phyloP scores from a whole-genome alignment of 257 asterid genomes.

The Capsicum chinense region DNA sequence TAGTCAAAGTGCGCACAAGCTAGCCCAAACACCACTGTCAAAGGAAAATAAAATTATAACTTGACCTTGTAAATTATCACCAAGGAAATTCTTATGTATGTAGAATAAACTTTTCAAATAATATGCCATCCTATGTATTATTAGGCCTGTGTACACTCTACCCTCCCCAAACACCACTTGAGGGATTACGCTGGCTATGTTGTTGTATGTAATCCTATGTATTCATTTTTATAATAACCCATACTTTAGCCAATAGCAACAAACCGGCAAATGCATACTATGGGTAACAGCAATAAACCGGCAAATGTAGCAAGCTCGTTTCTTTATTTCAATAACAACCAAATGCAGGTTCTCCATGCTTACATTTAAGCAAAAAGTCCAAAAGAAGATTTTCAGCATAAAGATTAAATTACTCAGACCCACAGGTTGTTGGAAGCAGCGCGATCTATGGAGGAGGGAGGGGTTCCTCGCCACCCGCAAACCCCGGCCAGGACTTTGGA shows the following conservation, averaged over 20 bases:
- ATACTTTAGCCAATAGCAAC: background rate
- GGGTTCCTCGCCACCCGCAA: background rate
- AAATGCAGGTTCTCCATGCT: slow-evolving; percentile 17
- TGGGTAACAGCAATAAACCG: slow-evolving; percentile 1
- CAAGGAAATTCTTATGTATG: background rate
- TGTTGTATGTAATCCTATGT: background rate
- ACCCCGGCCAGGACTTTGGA: background rate
- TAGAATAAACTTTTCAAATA: background rate
- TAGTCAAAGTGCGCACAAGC: background rate
- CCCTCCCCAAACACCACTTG: too few species aligned
- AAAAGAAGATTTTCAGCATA: slow-evolving; percentile 6
- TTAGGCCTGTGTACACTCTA: too few species aligned
- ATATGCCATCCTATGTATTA: slow-evolving; percentile 1
- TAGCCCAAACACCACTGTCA: background rate
- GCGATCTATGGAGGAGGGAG: background rate
- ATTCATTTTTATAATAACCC: background rate
- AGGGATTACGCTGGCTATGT: too few species aligned
- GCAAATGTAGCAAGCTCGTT: background rate
- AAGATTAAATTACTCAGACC: background rate
- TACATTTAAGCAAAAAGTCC: background rate
- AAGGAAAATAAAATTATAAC: background rate
- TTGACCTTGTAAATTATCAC: slow-evolving; percentile 14
- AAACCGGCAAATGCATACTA: background rate
- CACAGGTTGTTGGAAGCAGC: slow-evolving; percentile 15
- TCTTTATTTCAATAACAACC: background rate